phyloP scores from a whole-genome alignment of 306 rosid species.

The Medicago ruthenica region DNA sequence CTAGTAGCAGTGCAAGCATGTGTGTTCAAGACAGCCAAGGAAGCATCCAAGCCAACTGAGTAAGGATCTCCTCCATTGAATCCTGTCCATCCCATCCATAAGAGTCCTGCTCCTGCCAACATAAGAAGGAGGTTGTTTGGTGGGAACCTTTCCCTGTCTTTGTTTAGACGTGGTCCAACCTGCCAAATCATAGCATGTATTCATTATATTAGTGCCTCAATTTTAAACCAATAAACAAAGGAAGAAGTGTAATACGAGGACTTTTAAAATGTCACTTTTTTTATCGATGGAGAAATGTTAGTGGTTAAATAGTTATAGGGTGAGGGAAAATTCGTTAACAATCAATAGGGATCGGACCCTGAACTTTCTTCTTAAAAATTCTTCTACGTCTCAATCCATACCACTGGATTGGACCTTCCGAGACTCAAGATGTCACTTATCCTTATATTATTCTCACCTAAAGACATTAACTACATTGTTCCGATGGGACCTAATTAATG shows the following conservation, averaged over 20 bases:
- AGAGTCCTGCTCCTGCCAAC: slow-evolving; percentile 54
- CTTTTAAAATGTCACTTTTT: neutral
- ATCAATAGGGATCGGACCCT: no score
- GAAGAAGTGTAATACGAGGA: neutral
- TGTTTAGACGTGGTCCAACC: slow-evolving; percentile 63
- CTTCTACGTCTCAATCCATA: no score
- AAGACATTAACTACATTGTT: no score
- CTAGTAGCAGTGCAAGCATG: slow-evolving; percentile 67
- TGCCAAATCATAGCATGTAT: neutral
- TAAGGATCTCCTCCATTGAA: slow-evolving; percentile 69
- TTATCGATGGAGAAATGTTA: no score
- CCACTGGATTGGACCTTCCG: no score
- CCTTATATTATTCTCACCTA: no score
- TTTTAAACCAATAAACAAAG: neutral
- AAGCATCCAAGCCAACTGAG: slow-evolving; percentile 43
- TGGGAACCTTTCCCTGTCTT: slow-evolving; percentile 63
- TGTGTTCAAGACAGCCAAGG: slow-evolving; percentile 54
- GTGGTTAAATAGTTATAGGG: no score
- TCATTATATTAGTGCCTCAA: no score
- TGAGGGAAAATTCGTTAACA: no score
- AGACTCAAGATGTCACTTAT: no score
- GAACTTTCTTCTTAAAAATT: no score
- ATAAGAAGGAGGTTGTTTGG: slow-evolving; percentile 58
- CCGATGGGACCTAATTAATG: no score
- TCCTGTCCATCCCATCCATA: slow-evolving; percentile 63